A percentile compares a stretch with the other conserved stretches of the same genome.
Conservation (phyloP, 352 stramenopile species). For the Pythium utonaiense region DNA sequence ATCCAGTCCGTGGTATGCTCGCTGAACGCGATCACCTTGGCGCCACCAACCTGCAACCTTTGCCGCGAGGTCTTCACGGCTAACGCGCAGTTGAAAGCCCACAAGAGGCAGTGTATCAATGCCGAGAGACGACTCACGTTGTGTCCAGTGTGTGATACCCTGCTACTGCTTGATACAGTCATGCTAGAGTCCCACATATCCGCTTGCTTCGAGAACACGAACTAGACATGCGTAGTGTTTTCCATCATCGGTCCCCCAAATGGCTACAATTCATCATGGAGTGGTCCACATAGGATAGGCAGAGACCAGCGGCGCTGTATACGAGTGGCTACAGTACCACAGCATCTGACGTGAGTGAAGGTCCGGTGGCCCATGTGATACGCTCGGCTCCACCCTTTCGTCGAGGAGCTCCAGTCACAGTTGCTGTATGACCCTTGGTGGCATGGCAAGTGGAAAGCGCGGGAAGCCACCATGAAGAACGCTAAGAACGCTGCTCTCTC, state of each 20-base stretch:
- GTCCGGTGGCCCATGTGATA: not conserved
- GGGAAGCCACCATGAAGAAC: constrained; percentile 33
- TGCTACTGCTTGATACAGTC: constrained; percentile 37
- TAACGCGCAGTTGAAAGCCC: constrained; percentile 28
- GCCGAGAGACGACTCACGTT: constrained; percentile 33
- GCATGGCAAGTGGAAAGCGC: constrained; percentile 16
- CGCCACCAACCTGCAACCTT: constrained; percentile 40
- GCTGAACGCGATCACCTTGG: constrained; percentile 44
- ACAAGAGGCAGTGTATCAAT: constrained; percentile 40
- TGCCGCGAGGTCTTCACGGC: constrained; percentile 45
- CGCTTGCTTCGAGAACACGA: constrained; percentile 17
- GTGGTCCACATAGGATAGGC: not conserved
- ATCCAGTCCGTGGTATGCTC: constrained; percentile 48
- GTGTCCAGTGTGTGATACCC: constrained; percentile 43
- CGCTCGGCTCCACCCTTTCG: not conserved
- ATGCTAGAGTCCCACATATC: constrained; percentile 44
- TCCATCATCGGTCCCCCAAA: not conserved
- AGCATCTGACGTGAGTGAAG: constrained; percentile 8
- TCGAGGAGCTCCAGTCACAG: constrained; percentile 5
- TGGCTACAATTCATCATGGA: not conserved
- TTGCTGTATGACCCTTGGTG: constrained; percentile 16
- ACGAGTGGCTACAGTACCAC: not conserved
- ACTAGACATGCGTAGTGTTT: not conserved
- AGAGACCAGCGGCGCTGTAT: not conserved
- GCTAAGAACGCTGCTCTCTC: constrained; percentile 22